Percentiles rank a stretch among this genome's conserved stretches.
These are phyloP conservation scores for Phenoliferia sp. DNA, from an alignment of 1,284 basidiomycete genomes.

Conservation along the genomic window DNA sequence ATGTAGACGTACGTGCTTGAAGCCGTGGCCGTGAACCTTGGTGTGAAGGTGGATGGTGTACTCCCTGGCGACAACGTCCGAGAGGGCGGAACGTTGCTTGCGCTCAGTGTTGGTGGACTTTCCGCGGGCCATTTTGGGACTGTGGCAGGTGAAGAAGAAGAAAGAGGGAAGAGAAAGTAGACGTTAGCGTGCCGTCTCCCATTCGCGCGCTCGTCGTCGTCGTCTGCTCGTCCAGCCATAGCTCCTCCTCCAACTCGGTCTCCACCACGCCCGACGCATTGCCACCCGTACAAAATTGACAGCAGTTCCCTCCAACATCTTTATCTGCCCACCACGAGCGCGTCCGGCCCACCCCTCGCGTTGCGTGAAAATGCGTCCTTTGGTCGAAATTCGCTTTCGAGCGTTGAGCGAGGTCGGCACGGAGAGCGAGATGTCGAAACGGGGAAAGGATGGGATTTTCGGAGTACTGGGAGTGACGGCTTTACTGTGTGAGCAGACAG, in stretches of 20 bases:
- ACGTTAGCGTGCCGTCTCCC: neutral
- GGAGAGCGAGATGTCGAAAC: no score
- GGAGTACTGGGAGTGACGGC: neutral
- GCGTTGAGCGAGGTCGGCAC: neutral
- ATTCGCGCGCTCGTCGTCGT: neutral
- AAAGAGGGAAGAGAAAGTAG: neutral
- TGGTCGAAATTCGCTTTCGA: neutral
- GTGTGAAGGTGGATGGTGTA: conserved; percentile 40
- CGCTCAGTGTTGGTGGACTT: conserved; percentile 35
- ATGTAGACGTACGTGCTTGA: conserved; percentile 33
- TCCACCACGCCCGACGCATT: neutral
- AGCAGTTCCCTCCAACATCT: neutral
- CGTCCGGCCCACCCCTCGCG: neutral
- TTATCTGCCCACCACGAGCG: neutral
- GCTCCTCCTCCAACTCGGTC: neutral
- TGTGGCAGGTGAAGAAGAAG: neutral
- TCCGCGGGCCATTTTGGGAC: conserved; percentile 36
- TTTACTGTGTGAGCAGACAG: no score
- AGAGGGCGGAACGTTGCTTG: conserved; percentile 57
- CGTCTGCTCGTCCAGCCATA: neutral
- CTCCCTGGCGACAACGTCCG: conserved; percentile 89
- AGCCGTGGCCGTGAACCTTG: conserved; percentile 34
- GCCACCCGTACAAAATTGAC: neutral
- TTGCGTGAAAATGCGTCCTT: neutral
- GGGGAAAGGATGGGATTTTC: neutral